Base-by-base conservation (phyloP, 1,284 basidiomycete genomes). In the Meripilus lineatus region DNA sequence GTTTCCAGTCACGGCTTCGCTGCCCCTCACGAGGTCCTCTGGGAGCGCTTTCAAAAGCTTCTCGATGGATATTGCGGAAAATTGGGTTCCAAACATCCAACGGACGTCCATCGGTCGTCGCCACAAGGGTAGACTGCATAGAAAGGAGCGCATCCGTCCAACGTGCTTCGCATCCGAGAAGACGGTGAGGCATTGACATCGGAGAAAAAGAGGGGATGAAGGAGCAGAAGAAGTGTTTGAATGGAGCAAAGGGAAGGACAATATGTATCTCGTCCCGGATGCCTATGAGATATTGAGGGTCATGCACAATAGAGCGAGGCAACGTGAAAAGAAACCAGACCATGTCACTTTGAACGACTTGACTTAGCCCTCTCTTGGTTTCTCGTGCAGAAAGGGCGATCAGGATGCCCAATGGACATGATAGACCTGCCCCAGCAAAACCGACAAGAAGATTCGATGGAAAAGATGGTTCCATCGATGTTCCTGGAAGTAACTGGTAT, bases 391-490 rank as follows among this genome's bases (percentile, higher is more conserved):
- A 59, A 14, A 93, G 66, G 0, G 89, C 89, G 5, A 91, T 68
- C 8, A 92, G 69, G 49, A 92, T 83, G 4, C 89, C 89, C 17
- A 81, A 58, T 0, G 78, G 81, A 54, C 86, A 90, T 47, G 80
- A 75, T 30, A 89, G 61, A 3, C 86, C 86, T 6, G 89, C 89
- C 3, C 89, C 89, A 1, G 84, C 89, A 62, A 92, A 91, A 58
- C 91, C 89, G 21, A 79, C 86, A 1, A 92, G 69, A 18, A 92
- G 60, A 56, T 92, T 92, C n/a, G n/a, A n/a, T n/a, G 89, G 89
- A 45, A 86, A 86, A 20, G 67, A 65, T 2, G 89, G 89, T 52
- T 81, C 83, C 7, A 77, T 78, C 13, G 58, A 52, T 2, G 68
- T 64, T 7, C 83, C 81, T 38, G 84, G 81, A n/a, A 89, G 67